Evolutionary conservation across 176 grass and related monocot genomes (phyloP).

Genomic region (Tillandsia leiboldiana): DNA sequence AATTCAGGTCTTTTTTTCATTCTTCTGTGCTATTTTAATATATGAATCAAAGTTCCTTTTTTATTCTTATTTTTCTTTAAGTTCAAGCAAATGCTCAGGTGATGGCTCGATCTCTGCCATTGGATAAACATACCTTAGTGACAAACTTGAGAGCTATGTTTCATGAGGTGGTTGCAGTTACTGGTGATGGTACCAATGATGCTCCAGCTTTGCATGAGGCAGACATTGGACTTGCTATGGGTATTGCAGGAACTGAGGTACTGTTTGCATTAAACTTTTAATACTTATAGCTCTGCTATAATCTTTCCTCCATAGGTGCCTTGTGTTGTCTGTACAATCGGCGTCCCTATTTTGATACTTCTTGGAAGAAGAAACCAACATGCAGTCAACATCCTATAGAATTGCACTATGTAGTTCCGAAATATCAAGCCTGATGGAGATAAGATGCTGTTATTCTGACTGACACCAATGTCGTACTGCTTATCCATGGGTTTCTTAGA

Average conservation of each 20-base stretch:
- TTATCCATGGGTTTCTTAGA: no score
- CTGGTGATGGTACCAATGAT: slow-evolving; percentile 96
- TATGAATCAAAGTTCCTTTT: slow-evolving; percentile 10
- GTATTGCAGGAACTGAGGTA: slow-evolving; percentile 97
- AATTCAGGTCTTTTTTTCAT: slow-evolving; percentile 52
- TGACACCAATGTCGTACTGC: no score
- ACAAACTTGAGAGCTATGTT: slow-evolving; percentile 74
- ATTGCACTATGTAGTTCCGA: background rate
- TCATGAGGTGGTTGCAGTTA: slow-evolving; percentile 83
- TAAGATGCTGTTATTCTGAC: background rate
- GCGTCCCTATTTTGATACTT: background rate
- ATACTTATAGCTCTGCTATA: background rate
- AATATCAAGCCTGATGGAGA: background rate
- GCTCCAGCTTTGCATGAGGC: slow-evolving; percentile 89
- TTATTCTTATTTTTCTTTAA: slow-evolving; percentile 1
- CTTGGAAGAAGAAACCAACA: background rate
- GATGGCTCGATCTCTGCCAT: slow-evolving; percentile 89
- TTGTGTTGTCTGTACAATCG: background rate
- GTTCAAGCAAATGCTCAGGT: slow-evolving; percentile 38
- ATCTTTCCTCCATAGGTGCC: background rate
- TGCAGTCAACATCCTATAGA: background rate
- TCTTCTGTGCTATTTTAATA: background rate
- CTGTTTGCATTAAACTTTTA: background rate
- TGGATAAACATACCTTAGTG: slow-evolving; percentile 90
- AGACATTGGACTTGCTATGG: slow-evolving; percentile 98